phyloP scores from a whole-genome alignment of 768 basidiomycete genomes.

The Multifurca ochricompacta region DNA sequence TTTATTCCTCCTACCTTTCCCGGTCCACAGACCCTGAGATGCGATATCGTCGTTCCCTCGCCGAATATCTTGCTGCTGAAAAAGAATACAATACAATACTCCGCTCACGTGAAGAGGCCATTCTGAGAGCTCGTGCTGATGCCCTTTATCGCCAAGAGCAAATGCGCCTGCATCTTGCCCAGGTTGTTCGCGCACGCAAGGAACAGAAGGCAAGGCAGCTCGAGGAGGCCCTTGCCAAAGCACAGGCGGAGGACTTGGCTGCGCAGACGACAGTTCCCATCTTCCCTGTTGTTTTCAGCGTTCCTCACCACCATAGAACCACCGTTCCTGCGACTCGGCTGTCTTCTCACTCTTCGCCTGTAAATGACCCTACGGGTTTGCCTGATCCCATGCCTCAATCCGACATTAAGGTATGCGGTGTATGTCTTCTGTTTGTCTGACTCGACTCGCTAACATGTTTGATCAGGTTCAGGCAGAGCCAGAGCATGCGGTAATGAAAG shows the following conservation, averaged over 20 bases:
- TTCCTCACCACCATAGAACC: not conserved
- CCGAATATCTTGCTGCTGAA: slow-evolving; percentile 6
- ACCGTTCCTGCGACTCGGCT: not conserved
- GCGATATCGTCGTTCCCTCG: slow-evolving; percentile 17
- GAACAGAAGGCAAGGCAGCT: not conserved
- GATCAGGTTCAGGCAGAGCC: not conserved
- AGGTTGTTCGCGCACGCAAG: not conserved
- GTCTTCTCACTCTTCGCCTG: not conserved
- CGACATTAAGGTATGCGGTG: not conserved
- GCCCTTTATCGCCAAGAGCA: not conserved
- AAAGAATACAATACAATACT: slow-evolving; percentile 7
- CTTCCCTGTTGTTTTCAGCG: not conserved
- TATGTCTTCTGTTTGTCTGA: no score
- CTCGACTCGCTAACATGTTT: not conserved
- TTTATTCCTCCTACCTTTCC: not conserved
- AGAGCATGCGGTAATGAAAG: not conserved
- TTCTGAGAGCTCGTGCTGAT: not conserved
- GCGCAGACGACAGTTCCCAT: not conserved
- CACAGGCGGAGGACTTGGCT: not conserved
- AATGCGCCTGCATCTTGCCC: not conserved
- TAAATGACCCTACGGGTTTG: not conserved
- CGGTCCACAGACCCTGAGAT: not conserved
- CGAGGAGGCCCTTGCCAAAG: not conserved
- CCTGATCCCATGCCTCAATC: not conserved
- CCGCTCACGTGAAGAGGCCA: slow-evolving; percentile 2